Conservation (phyloP, 352 stramenopile genomes). For the Peronospora tabacina region DNA sequence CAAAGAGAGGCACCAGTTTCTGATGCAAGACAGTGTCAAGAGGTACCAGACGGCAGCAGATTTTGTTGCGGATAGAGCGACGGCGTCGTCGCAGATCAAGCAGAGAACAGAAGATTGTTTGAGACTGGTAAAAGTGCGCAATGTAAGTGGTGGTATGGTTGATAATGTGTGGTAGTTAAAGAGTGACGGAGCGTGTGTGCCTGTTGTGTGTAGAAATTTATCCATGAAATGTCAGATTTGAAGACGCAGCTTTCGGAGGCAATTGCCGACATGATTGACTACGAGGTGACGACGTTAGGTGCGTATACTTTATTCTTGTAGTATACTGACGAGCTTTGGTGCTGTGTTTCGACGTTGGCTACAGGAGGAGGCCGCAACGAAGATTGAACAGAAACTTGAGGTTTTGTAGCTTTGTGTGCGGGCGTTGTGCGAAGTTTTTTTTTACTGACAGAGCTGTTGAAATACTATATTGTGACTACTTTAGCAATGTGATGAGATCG, state of each 20-base stretch:
- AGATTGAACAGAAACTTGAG: constrained; percentile 70
- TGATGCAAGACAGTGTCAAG: constrained; percentile 36
- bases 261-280: constrained; percentile 49
- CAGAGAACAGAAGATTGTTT: constrained; percentile 56
- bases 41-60: constrained; percentile 49
- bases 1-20: too few species aligned
- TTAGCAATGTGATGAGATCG: constrained; percentile 78
- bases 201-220: constrained; percentile 47
- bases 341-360: too few species aligned
- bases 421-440: background rate
- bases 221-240: constrained; percentile 40
- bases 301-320: too few species aligned
- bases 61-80: constrained; percentile 44
- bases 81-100: constrained; percentile 36
- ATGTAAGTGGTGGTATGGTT: too few species aligned
- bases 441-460: constrained; percentile 1
- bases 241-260: constrained; percentile 43
- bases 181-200: constrained; percentile 2
- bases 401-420: constrained; percentile 19
- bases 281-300: constrained; percentile 37
- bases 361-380: too few species aligned
- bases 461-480: background rate
- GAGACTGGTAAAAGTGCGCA: constrained; percentile 63
- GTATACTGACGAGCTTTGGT: too few species aligned
- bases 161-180: background rate